Evolutionary conservation across 2,329 filamentous ascomycete species (phyloP).

Genomic region (Diaporthe aspalathi): DNA sequence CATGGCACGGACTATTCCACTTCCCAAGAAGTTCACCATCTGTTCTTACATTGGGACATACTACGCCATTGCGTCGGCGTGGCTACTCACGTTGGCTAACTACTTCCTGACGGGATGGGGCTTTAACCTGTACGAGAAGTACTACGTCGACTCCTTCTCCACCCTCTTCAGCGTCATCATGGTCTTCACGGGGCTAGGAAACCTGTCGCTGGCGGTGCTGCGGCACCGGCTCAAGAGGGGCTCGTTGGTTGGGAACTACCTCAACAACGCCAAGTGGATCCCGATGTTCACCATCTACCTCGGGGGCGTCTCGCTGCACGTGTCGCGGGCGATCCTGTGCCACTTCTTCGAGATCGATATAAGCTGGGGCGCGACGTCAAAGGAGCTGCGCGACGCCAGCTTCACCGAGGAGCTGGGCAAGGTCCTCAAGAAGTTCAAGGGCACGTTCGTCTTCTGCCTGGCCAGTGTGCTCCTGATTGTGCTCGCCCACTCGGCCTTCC

Average conservation of each 20-base stretch:
- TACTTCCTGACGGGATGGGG: slow-evolving; percentile 70
- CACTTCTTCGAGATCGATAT: slow-evolving; percentile 58
- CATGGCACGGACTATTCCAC: slow-evolving; percentile 63
- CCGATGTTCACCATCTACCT: slow-evolving; percentile 53
- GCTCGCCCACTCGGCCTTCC: slow-evolving; percentile 57
- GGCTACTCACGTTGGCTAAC: slow-evolving; percentile 44
- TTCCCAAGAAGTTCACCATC: slow-evolving; percentile 65
- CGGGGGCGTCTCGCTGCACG: slow-evolving; percentile 57
- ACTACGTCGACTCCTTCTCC: slow-evolving; percentile 75
- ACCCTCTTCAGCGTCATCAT: slow-evolving; percentile 72
- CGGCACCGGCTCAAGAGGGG: slow-evolving; percentile 65
- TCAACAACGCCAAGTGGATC: slow-evolving; percentile 72
- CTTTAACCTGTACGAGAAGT: slow-evolving; percentile 73
- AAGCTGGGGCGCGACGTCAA: slow-evolving; percentile 67
- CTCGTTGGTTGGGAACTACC: slow-evolving; percentile 44
- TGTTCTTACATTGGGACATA: slow-evolving; percentile 47
- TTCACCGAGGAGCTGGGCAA: slow-evolving; percentile 68
- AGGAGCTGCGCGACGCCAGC: slow-evolving; percentile 66
- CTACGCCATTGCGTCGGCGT: slow-evolving; percentile 46
- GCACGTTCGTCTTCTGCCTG: slow-evolving; percentile 63
- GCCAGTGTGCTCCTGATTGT: slow-evolving; percentile 59
- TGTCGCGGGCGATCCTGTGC: slow-evolving; percentile 54
- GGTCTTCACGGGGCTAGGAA: slow-evolving; percentile 73
- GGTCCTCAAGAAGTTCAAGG: slow-evolving; percentile 67
- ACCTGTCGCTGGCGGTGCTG: slow-evolving; percentile 69